phyloP scores from a whole-genome alignment of 2,329 filamentous ascomycete species.

The Neophaeococcomyces aloes region DNA sequence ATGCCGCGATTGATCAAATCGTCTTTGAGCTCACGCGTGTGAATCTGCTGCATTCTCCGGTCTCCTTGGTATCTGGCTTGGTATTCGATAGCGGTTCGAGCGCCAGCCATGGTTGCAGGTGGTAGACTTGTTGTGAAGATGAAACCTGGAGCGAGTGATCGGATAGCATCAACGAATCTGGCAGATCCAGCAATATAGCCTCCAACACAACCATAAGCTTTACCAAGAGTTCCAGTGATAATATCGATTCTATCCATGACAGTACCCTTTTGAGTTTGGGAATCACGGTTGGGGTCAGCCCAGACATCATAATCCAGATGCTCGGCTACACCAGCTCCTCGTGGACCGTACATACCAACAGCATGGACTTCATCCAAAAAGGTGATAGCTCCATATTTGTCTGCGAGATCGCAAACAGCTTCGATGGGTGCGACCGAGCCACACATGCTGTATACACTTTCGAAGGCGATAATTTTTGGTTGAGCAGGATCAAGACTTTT shows the following conservation, averaged over 20 bases:
- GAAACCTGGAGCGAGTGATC: constrained; percentile 90
- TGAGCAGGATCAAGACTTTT: constrained; percentile 72
- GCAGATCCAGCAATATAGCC: constrained; percentile 90
- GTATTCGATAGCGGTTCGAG: constrained; percentile 83
- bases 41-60: constrained; percentile 83
- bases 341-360: constrained; percentile 96
- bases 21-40: constrained; percentile 89
- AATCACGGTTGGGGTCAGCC: constrained; percentile 53
- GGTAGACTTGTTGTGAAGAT: constrained; percentile 98
- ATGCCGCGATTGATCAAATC: constrained; percentile 69
- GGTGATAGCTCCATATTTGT: constrained; percentile 95
- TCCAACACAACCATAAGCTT: constrained; percentile 94
- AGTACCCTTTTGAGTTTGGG: constrained; percentile 50
- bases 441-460: constrained; percentile 99
- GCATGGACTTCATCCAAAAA: constrained; percentile 98
- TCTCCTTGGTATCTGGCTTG: constrained; percentile 79
- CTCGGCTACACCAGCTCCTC: constrained; percentile 90
- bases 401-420: constrained; percentile 87
- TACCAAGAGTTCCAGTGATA: constrained; percentile 92
- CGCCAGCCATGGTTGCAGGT: constrained; percentile 93
- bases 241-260: constrained; percentile 96
- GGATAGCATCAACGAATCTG: constrained; percentile 81
- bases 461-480: constrained; percentile 97
- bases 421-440: constrained; percentile 93
- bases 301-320: constrained; percentile 92